Conservation (phyloP, 2,329 filamentous ascomycete species). For the Leptographium galeiforme region DNA sequence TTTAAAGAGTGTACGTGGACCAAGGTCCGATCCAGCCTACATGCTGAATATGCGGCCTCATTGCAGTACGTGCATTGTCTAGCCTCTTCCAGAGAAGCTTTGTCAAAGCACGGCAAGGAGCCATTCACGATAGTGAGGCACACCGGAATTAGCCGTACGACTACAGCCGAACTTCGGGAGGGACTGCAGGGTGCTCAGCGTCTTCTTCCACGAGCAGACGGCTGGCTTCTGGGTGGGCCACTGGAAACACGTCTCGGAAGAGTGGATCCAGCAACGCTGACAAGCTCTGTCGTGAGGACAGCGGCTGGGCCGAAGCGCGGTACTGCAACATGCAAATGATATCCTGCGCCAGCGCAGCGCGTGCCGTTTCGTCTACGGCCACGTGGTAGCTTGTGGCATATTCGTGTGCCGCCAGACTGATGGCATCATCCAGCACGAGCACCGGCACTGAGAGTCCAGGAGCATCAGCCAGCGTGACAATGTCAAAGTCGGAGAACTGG, state of each 20-base stretch:
- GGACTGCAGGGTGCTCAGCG: constrained; percentile 5
- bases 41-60: too few species aligned
- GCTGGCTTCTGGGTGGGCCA: constrained; percentile 13
- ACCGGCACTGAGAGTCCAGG: constrained; percentile 8
- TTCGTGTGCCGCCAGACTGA: constrained; percentile 20
- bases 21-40: too few species aligned
- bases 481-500: constrained; percentile 13
- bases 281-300: background rate
- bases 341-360: constrained; percentile 15
- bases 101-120: too few species aligned
- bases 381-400: constrained; percentile 13
- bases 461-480: constrained; percentile 2
- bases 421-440: constrained; percentile 21
- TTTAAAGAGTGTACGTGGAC: too few species aligned
- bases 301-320: constrained; percentile 11
- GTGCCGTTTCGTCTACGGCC: background rate
- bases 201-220: constrained; percentile 19
- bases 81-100: too few species aligned
- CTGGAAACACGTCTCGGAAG: constrained; percentile 14
- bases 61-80: too few species aligned
- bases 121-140: too few species aligned
- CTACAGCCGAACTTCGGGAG: too few species aligned
- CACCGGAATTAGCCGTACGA: too few species aligned
- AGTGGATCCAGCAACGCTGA: constrained; percentile 7
- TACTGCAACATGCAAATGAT: constrained; percentile 22